Evolutionary conservation across 352 stramenopile species (phyloP), one percentile per base, ranked within the genome.

Genomic region (Discostella stelligera): DNA sequence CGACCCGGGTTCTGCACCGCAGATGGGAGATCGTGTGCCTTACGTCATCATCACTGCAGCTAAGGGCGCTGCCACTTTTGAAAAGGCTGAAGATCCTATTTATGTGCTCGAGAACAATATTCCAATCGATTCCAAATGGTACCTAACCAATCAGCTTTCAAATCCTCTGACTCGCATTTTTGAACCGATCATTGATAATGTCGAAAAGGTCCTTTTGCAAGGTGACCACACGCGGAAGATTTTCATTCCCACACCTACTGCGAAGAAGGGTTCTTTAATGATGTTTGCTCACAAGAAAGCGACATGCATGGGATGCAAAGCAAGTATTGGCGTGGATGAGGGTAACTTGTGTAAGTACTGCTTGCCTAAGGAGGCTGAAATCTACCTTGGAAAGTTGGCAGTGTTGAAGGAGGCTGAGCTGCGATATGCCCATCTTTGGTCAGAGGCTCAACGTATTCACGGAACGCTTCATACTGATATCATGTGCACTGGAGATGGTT

Each of bases 41-140:
- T 99, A 99, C 82, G 97, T 99, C 48, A 99, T 99, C 74, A 97
- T 99, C 62, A 95, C 98, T 76, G 97, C 96, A 69, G 94, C 95
- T 4, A 99, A 99, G 85, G 91, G 93, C 30, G 95, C 95, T 8
- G 94, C 95, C 37, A 95, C 97, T 49, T 99, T 98, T 80, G 96
- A 98, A 73, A 98, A 98, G 82, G 95, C 94, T 0, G 97, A 99
- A 76, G 97, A 99, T 85, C 97, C 97, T 7, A 96, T 99, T 71
- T 99, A 97, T 73, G 96, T 98, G 6, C 89, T 99, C 14, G 97
- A 99, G 75, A 97, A 99, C 86, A 98, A 97, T 83, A 74, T 99
- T 7, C 95, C 97, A 9, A 98, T 99, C 77, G 97, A 99, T 83
- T 98, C 94, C 56, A 94, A 98, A 73, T 99, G 98, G 89, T 99